A percentile compares a stretch with the other conserved stretches of the same genome.
Evolutionary conservation across 2,329 filamentous ascomycete genomes (phyloP).

Genomic region (Ascocoryne sarcoides): DNA sequence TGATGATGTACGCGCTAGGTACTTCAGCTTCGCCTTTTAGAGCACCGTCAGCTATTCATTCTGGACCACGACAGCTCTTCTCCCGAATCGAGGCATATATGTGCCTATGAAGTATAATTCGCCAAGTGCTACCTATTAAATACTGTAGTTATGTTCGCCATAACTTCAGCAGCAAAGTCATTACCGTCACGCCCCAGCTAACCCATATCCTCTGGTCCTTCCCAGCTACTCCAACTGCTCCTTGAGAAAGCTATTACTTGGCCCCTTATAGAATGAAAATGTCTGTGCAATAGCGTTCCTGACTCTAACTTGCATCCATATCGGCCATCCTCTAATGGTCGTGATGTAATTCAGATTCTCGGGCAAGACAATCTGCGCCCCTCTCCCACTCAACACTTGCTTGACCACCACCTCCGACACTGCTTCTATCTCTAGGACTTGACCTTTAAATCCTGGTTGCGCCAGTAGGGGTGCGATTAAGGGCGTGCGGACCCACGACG

Average conservation of each 20-base stretch:
- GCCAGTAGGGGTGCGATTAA: slow-evolving; percentile 46
- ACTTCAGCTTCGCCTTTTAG: no score
- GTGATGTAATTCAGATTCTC: slow-evolving; percentile 12
- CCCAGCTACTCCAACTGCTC: no score
- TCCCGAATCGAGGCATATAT: no score
- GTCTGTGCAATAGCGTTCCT: slow-evolving; percentile 14
- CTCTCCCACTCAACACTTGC: slow-evolving; percentile 45
- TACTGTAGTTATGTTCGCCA: no score
- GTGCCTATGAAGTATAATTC: no score
- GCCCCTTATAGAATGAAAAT: neutral
- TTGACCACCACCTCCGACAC: slow-evolving; percentile 53
- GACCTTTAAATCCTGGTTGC: slow-evolving; percentile 39
- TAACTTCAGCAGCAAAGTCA: no score
- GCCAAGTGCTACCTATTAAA: no score
- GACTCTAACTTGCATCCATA: slow-evolving; percentile 19
- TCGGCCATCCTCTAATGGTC: slow-evolving; percentile 22
- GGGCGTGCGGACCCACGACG: slow-evolving; percentile 48
- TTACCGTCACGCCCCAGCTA: no score
- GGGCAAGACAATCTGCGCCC: slow-evolving; percentile 47
- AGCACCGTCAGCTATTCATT: no score
- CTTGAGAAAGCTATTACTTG: neutral
- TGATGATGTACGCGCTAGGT: no score
- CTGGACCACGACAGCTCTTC: no score
- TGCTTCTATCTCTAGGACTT: slow-evolving; percentile 47
- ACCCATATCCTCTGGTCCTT: no score